These are phyloP conservation scores for Solanum tarijense DNA, from an alignment of 257 asterid species.

Conservation along the genomic window DNA sequence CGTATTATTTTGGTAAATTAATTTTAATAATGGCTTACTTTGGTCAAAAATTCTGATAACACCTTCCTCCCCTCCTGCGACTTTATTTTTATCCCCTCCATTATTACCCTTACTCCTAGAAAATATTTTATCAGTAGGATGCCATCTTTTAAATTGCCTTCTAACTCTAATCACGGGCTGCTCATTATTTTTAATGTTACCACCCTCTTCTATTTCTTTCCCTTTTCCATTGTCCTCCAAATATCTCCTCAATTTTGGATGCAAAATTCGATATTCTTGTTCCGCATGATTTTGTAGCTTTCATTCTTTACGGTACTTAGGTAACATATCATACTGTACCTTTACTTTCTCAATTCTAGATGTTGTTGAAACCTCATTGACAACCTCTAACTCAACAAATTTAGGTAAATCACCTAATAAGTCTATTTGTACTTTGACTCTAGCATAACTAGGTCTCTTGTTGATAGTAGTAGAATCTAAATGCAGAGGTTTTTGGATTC, in stretches of 20 bases:
- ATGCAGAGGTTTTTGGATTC: not conserved
- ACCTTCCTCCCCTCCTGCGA: no score
- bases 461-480: not conserved
- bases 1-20: no score
- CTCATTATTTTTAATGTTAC: no score
- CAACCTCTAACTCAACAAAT: not conserved
- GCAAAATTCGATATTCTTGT: not conserved
- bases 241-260: not conserved
- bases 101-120: no score
- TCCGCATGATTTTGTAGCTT: not conserved
- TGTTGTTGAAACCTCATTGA: not conserved
- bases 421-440: not conserved
- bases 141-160: no score
- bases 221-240: not conserved
- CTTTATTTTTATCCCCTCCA: no score
- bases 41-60: no score
- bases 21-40: no score
- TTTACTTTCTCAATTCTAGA: not conserved
- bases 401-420: not conserved
- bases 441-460: not conserved
- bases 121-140: no score
- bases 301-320: not conserved
- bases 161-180: no score
- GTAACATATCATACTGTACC: not conserved
- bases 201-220: no score